Evolutionary conservation across 768 basidiomycete genomes (phyloP), one percentile per base, ranked within the genome.

Genomic region (Trametes meyenii): DNA sequence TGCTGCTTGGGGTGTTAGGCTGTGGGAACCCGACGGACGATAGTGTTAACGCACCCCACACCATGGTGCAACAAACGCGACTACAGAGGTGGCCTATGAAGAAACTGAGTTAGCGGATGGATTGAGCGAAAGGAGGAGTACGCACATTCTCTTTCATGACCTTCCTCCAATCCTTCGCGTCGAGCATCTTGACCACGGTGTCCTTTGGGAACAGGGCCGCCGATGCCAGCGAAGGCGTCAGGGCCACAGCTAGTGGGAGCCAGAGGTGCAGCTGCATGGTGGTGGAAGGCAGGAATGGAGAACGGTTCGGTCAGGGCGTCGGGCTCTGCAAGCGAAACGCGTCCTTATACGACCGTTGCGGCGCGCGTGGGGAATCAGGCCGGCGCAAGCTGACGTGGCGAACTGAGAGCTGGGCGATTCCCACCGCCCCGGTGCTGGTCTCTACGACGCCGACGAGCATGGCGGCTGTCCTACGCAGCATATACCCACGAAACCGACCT

Each of bases 51-150:
- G 71, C 73, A 92, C 90, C 65, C 90, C 91, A 70, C 91, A 94
- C 95, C 94, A 96, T 3, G 94, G 91, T n/a, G 95, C 95, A 13
- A 95, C 89, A 70, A 96, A 97, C 1, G 93, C 95, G 17, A 96
- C 88, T 70, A 95, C 73, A 0, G 61, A 69, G 7, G 63, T 66
- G 40, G 56, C 61, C 43, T 69, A 4, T 17, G 17, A 55, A n/a
- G n/a, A n/a, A n/a, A n/a, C n/a, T n/a, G n/a, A n/a, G n/a, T n/a
- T n/a, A n/a, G n/a, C n/a, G n/a, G 52, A 6, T 13, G 44, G 3
- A 39, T 11, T 14, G 13, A 14, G 35, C 29, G 24, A 36, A 42
- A 16, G 14, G 19, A 12, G 42, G 33, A 40, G 60, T 38, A 77
- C 89, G 60, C 73, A 94, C 93, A 67, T 92, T 90, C 46, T 78